These are phyloP conservation scores for Herpetospermum pedunculosum DNA, from an alignment of 306 rosid genomes.

Conservation along the genomic window DNA sequence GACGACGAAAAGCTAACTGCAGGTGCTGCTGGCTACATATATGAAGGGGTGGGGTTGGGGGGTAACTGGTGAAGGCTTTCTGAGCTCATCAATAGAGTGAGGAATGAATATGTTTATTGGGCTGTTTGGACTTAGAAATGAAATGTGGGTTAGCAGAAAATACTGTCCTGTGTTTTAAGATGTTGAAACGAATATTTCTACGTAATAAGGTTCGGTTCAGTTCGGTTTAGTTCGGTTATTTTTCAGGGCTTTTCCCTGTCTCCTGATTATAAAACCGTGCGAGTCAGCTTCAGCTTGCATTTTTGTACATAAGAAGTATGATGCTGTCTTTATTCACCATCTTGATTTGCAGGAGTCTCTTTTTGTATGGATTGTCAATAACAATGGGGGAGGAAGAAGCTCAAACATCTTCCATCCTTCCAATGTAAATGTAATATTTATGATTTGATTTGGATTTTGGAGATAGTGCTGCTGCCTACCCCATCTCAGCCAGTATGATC, in stretches of 20 bases:
- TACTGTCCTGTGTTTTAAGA: constrained; percentile 10
- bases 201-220: constrained; percentile 1
- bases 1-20: neutral
- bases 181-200: neutral
- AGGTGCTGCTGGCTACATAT: neutral
- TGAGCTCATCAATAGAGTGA: neutral
- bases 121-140: constrained; percentile 1
- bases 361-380: neutral
- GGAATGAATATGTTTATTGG: neutral
- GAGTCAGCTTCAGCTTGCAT: constrained; percentile 5
- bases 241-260: neutral
- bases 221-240: neutral
- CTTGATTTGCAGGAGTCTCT: neutral
- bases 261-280: constrained; percentile 1
- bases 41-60: neutral
- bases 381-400: constrained; percentile 1
- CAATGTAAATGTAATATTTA: constrained; percentile 1
- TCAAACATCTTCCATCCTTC: neutral
- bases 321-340: neutral
- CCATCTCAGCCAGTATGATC: neutral
- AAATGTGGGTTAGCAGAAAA: constrained; percentile 4
- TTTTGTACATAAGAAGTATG: constrained; percentile 2
- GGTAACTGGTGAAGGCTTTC: neutral
- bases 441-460: neutral
- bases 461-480: neutral